Evolutionary conservation across 2,329 filamentous ascomycete genomes (phyloP).

Genomic region (Apiospora saccharicola): DNA sequence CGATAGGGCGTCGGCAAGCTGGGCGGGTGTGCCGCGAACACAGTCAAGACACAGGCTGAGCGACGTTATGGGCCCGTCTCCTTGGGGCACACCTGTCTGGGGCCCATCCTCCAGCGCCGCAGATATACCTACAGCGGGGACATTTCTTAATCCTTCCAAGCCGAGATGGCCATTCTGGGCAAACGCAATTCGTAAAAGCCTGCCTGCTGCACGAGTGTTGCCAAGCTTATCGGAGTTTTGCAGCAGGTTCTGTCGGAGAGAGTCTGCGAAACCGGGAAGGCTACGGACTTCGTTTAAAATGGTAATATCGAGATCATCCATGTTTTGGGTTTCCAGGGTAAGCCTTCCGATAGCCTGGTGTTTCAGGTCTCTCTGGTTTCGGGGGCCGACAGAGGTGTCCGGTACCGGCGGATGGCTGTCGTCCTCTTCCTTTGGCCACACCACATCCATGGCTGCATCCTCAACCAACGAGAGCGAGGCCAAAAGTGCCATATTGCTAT

Average conservation of each 20-base stretch:
- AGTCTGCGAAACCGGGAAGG: slow-evolving; percentile 12
- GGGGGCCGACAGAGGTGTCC: not conserved
- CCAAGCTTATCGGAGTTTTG: slow-evolving; percentile 19
- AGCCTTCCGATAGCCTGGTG: not conserved
- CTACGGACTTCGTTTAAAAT: slow-evolving; percentile 21
- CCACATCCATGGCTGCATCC: slow-evolving; percentile 11
- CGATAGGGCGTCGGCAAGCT: slow-evolving; percentile 28
- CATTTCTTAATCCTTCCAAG: slow-evolving; percentile 7
- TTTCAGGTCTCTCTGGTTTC: not conserved
- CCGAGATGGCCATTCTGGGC: slow-evolving; percentile 8
- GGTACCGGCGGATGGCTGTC: not conserved
- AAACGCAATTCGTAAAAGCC: slow-evolving; percentile 24
- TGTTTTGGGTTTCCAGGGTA: not conserved
- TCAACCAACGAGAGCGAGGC: slow-evolving; percentile 9
- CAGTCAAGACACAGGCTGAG: slow-evolving; percentile 31
- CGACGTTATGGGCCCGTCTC: slow-evolving; percentile 24
- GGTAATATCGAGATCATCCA: slow-evolving; percentile 21
- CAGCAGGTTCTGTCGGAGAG: slow-evolving; percentile 8
- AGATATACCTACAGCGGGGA: not conserved
- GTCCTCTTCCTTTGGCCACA: slow-evolving; percentile 19
- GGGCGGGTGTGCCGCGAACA: slow-evolving; percentile 28
- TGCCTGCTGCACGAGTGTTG: slow-evolving; percentile 22
- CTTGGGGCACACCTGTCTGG: not conserved
- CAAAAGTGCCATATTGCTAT: slow-evolving; percentile 10
- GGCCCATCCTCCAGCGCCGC: slow-evolving; percentile 11